phyloP scores from a whole-genome alignment of 2,329 filamentous ascomycete species.

The Trichoderma sp. region DNA sequence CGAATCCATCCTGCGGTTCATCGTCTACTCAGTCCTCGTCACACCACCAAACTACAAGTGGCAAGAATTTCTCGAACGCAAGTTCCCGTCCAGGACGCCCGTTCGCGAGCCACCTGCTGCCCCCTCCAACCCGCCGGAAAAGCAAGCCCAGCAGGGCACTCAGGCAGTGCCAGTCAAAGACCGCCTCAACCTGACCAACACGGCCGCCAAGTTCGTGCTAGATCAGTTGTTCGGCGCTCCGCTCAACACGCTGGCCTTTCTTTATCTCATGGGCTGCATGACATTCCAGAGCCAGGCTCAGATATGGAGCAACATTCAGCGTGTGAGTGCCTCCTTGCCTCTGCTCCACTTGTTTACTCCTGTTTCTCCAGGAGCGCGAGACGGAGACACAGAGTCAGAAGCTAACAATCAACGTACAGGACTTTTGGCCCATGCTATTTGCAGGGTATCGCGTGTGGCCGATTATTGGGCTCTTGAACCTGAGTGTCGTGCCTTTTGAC shows the following conservation, averaged over 20 bases:
- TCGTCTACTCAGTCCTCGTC: slow-evolving; percentile 25
- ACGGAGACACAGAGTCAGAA: too few species aligned
- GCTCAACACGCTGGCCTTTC: slow-evolving; percentile 22
- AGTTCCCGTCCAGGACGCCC: slow-evolving; percentile 15
- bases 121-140: not conserved
- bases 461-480: slow-evolving; percentile 19
- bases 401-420: slow-evolving; percentile 11
- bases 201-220: slow-evolving; percentile 21
- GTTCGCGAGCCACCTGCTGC: not conserved
- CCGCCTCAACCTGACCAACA: slow-evolving; percentile 17
- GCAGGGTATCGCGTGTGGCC: slow-evolving; percentile 26
- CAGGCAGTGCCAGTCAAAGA: not conserved
- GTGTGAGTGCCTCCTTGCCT: not conserved
- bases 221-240: slow-evolving; percentile 23
- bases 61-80: slow-evolving; percentile 23
- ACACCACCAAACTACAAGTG: slow-evolving; percentile 26
- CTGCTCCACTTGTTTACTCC: not conserved
- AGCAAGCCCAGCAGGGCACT: not conserved
- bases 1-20: slow-evolving; percentile 15
- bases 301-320: slow-evolving; percentile 14
- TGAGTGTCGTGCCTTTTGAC: slow-evolving; percentile 26
- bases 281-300: slow-evolving; percentile 18
- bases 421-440: slow-evolving; percentile 28
- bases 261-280: slow-evolving; percentile 26
- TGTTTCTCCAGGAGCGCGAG: too few species aligned